Percentiles rank a stretch among this genome's conserved stretches.
Conservation (phyloP, 495 filamentous ascomycete genomes). For the Arthonia radiata region DNA sequence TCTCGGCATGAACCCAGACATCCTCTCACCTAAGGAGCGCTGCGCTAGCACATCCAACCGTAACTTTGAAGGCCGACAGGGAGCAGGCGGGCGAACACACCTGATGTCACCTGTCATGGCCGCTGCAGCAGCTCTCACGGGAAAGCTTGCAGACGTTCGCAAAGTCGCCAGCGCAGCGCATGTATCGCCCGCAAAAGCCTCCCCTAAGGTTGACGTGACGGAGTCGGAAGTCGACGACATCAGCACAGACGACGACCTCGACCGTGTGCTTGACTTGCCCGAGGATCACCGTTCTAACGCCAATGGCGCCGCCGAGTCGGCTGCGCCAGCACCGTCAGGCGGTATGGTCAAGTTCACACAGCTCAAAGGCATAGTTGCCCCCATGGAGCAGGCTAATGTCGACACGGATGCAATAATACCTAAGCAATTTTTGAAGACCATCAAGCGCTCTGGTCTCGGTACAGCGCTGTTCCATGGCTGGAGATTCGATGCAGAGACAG, state of each 20-base stretch:
- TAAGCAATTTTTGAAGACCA: slow-evolving; percentile 98
- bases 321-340: slow-evolving; percentile 21
- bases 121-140: slow-evolving; percentile 67
- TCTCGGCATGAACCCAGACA: slow-evolving; percentile 97
- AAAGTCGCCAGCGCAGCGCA: slow-evolving; percentile 33
- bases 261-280: slow-evolving; percentile 53
- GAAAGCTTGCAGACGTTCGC: slow-evolving; percentile 77
- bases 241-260: slow-evolving; percentile 48
- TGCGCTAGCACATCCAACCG: slow-evolving; percentile 92
- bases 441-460: slow-evolving; percentile 89
- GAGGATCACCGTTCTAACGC: slow-evolving; percentile 37
- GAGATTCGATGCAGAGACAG: slow-evolving; percentile 42
- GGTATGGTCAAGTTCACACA: slow-evolving; percentile 63
- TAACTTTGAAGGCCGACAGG: slow-evolving; percentile 94
- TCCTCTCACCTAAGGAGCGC: slow-evolving; percentile 76
- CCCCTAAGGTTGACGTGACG: slow-evolving; percentile 23
- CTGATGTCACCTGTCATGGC: slow-evolving; percentile 96
- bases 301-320: slow-evolving; percentile 14
- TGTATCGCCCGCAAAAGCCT: slow-evolving; percentile 29
- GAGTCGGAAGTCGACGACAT: slow-evolving; percentile 48
- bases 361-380: slow-evolving; percentile 70
- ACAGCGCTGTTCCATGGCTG: slow-evolving; percentile 65
- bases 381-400: slow-evolving; percentile 67
- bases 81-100: slow-evolving; percentile 78
- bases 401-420: slow-evolving; percentile 98